A percentile compares a stretch with the other conserved stretches of the same genome.
These are phyloP conservation scores for Umbelopsis sp. DNA, from an alignment of 371 early-diverging fungal genomes.

Conservation along the genomic window DNA sequence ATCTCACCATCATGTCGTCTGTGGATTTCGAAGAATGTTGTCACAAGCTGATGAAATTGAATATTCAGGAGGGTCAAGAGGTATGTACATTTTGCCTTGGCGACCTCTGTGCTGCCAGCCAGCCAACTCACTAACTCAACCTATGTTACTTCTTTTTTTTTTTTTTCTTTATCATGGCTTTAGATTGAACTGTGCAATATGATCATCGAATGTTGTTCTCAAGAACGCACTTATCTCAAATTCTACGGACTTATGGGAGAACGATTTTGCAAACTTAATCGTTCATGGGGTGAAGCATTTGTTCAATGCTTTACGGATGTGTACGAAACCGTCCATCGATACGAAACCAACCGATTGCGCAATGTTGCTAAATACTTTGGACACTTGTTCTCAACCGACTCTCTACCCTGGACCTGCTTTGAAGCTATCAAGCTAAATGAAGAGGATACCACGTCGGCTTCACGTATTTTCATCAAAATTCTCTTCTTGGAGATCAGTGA, in stretches of 20 bases:
- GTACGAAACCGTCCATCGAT: conserved; percentile 91
- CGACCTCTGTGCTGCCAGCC: neutral
- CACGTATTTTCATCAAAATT: conserved; percentile 96
- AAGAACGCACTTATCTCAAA: conserved; percentile 93
- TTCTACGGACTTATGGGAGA: conserved; percentile 95
- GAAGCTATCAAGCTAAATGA: conserved; percentile 84
- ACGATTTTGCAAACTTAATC: conserved; percentile 88
- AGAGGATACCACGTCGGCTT: conserved; percentile 92
- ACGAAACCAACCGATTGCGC: conserved; percentile 92
- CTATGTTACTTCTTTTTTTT: conserved; percentile 11
- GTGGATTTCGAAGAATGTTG: conserved; percentile 95
- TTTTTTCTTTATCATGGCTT: too few species aligned
- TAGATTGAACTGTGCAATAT: conserved; percentile 90
- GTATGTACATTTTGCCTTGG: conserved; percentile 28
- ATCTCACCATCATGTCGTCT: conserved; percentile 95
- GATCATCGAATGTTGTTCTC: conserved; percentile 96
- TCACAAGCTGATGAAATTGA: conserved; percentile 91
- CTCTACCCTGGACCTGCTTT: conserved; percentile 86
- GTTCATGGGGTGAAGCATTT: conserved; percentile 81
- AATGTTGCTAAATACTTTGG: conserved; percentile 93
- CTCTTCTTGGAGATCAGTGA: conserved; percentile 91
- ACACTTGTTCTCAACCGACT: conserved; percentile 88
- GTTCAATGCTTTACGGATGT: conserved; percentile 78
- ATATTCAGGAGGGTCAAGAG: conserved; percentile 85
- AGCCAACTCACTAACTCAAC: neutral